These are phyloP conservation scores for Hysterium pulicare DNA, from an alignment of 2,329 filamentous ascomycete genomes.

Conservation along the genomic window DNA sequence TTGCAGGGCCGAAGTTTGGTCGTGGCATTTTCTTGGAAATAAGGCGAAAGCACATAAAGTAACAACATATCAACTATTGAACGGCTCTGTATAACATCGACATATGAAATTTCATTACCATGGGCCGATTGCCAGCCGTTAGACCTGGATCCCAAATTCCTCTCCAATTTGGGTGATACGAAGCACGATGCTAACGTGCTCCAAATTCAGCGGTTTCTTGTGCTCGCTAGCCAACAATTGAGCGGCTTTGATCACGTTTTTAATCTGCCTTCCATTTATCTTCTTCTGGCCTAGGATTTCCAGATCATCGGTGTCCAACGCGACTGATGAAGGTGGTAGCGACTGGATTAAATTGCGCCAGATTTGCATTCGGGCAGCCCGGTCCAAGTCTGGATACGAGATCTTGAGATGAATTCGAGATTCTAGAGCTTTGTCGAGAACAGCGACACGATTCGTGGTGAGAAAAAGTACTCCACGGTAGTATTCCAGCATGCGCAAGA, in stretches of 20 bases:
- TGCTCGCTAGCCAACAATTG: constrained; percentile 37
- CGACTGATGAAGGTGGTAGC: constrained; percentile 10
- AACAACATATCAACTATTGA: constrained; percentile 11
- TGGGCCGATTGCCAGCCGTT: constrained; percentile 8
- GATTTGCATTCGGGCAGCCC: constrained; percentile 33
- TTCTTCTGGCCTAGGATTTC: constrained; percentile 19
- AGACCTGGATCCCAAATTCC: constrained; percentile 11
- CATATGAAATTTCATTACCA: constrained; percentile 23
- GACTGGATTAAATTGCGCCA: constrained; percentile 29
- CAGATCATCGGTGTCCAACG: constrained; percentile 20
- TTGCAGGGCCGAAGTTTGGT: constrained; percentile 16
- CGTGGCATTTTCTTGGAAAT: constrained; percentile 8
- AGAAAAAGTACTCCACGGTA: constrained; percentile 27
- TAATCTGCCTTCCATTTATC: constrained; percentile 37
- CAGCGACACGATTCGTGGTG: constrained; percentile 39
- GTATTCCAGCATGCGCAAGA: constrained; percentile 40
- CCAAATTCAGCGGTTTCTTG: constrained; percentile 16
- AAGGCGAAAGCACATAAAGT: constrained; percentile 14
- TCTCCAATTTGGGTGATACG: constrained; percentile 21
- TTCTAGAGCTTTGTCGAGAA: constrained; percentile 40
- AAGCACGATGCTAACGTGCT: constrained; percentile 32
- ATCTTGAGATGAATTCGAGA: constrained; percentile 41
- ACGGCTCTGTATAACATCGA: constrained; percentile 9
- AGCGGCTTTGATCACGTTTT: constrained; percentile 44
- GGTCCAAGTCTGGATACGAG: constrained; percentile 49